A percentile compares a stretch with the other conserved stretches of the same genome.
Conservation (phyloP, 108 stramenopile species). For the Fistulifera pelliculosa region DNA sequence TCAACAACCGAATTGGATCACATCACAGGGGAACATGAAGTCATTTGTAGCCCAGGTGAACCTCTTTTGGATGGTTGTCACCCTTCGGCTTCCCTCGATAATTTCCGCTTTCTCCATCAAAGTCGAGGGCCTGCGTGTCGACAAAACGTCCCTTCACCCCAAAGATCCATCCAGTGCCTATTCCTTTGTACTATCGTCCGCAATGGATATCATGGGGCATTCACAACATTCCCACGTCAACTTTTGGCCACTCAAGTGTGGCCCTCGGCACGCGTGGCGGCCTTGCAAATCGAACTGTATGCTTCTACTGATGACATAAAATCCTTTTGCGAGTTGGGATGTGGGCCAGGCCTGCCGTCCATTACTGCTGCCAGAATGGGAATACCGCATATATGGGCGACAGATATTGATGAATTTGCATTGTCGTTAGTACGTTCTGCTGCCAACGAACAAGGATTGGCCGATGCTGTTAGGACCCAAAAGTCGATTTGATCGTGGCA, state of each 20-base stretch:
- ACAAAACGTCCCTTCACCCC: too few species aligned
- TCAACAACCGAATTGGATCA: too few species aligned
- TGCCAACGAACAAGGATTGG: conserved; percentile 42
- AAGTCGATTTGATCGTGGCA: too few species aligned
- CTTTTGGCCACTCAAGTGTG: conserved; percentile 78
- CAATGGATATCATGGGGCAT: conserved; percentile 10
- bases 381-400: conserved; percentile 34
- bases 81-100: too few species aligned
- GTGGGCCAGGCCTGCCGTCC: conserved; percentile 67
- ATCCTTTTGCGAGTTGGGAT: conserved; percentile 44
- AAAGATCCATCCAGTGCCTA: conserved; percentile 3
- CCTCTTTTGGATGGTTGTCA: too few species aligned
- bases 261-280: conserved; percentile 63
- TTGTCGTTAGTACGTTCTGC: conserved; percentile 38
- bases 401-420: conserved; percentile 52
- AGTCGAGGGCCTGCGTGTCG: too few species aligned
- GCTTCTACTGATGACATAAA: conserved; percentile 15
- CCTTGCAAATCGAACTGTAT: conserved; percentile 23
- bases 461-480: conserved; percentile 22
- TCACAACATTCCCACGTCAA: conserved; percentile 15
- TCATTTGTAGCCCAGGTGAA: too few species aligned
- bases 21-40: too few species aligned
- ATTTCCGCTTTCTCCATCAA: too few species aligned
- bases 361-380: conserved; percentile 37
- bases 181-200: conserved; percentile 27